Conservation (phyloP, 2,329 filamentous ascomycete species). For the Penicillium sp. region DNA sequence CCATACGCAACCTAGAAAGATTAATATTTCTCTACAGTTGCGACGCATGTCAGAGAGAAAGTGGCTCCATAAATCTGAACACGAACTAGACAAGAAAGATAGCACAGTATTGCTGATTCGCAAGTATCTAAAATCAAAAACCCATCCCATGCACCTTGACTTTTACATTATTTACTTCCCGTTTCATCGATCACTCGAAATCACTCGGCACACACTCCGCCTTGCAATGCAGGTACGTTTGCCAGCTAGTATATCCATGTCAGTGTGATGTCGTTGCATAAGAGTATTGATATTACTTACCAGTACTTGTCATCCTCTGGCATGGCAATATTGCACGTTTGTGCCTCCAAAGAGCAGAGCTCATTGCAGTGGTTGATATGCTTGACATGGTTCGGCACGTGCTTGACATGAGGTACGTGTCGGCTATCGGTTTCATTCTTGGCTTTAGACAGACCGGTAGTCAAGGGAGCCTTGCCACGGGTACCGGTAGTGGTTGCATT, state of each 20-base stretch:
- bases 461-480: slow-evolving; percentile 4
- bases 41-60: no score
- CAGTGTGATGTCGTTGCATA: neutral
- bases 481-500: slow-evolving; percentile 20
- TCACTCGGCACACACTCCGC: slow-evolving; percentile 16
- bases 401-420: neutral
- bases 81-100: neutral
- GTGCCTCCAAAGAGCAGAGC: slow-evolving; percentile 25
- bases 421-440: slow-evolving; percentile 3
- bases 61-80: neutral
- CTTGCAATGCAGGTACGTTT: slow-evolving; percentile 19
- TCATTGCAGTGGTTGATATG: slow-evolving; percentile 21
- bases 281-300: slow-evolving; percentile 13
- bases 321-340: slow-evolving; percentile 26
- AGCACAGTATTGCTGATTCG: neutral
- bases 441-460: slow-evolving; percentile 6
- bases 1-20: no score
- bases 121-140: neutral
- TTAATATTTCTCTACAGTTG: no score
- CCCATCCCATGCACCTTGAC: neutral
- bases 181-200: slow-evolving; percentile 3
- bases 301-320: slow-evolving; percentile 27
- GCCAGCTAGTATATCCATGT: slow-evolving; percentile 12
- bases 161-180: neutral
- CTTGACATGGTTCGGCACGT: slow-evolving; percentile 10